Evolutionary conservation across 352 stramenopile species (phyloP).

Genomic region (Pythium sukuiense): DNA sequence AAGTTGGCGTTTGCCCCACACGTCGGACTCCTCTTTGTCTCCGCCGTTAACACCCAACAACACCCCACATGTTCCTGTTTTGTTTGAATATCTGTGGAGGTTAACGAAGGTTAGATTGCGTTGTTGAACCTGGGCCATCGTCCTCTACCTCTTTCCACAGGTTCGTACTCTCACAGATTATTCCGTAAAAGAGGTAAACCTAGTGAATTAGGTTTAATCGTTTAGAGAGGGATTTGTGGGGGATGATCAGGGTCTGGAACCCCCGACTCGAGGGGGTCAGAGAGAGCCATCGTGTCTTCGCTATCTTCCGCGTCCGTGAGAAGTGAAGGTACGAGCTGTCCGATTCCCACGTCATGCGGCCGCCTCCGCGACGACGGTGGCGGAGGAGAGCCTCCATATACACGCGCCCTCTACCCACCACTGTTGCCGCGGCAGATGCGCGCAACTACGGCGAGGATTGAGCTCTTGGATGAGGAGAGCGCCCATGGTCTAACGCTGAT

Average conservation of each 20-base stretch:
- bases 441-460: not conserved
- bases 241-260: constrained; percentile 11
- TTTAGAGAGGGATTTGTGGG: constrained; percentile 16
- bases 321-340: constrained; percentile 22
- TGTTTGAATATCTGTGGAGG: not conserved
- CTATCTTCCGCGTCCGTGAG: constrained; percentile 26
- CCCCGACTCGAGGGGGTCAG: constrained; percentile 21
- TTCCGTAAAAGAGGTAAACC: not conserved
- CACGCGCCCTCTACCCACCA: not conserved
- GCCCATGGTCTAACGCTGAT: not conserved
- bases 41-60: constrained; percentile 28
- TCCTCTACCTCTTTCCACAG: constrained; percentile 16
- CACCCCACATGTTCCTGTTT: not conserved
- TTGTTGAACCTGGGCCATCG: constrained; percentile 16
- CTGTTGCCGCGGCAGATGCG: not conserved
- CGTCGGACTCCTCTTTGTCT: constrained; percentile 28
- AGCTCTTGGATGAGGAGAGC: constrained; percentile 1
- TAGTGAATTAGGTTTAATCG: constrained; percentile 13
- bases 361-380: not conserved
- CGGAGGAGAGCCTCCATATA: not conserved
- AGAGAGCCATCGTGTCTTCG: constrained; percentile 27
- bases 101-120: constrained; percentile 17
- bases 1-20: constrained; percentile 12
- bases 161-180: not conserved
- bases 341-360: constrained; percentile 1